Percentiles rank a stretch among this genome's conserved stretches.
phyloP scores from a whole-genome alignment of 257 asterid genomes.

The Solanum peruvianum region DNA sequence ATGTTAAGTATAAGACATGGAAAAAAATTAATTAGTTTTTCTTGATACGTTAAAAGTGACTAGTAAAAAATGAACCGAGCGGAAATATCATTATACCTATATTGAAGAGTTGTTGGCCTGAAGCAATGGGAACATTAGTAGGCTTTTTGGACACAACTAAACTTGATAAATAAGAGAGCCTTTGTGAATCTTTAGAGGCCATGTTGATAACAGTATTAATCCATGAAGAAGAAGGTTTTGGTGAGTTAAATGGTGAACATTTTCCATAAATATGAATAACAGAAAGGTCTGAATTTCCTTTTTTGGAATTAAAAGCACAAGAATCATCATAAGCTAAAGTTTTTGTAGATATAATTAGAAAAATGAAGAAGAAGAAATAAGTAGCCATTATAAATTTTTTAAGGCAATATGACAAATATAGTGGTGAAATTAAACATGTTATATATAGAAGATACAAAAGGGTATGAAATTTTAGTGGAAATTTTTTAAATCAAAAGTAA shows the following conservation, averaged over 20 bases:
- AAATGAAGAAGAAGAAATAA: constrained; percentile 7
- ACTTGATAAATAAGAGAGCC: constrained; percentile 37
- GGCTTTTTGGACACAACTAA: constrained; percentile 19
- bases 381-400: background rate
- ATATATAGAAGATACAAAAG: background rate
- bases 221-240: constrained; percentile 40
- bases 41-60: too few relatives aligned
- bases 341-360: constrained; percentile 13
- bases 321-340: constrained; percentile 36
- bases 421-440: background rate
- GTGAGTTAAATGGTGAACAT: constrained; percentile 61
- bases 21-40: too few relatives aligned
- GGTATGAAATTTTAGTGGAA: background rate
- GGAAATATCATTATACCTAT: background rate
- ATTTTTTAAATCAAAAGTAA: background rate
- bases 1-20: too few relatives aligned
- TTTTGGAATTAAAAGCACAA: constrained; percentile 24
- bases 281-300: constrained; percentile 45
- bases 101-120: constrained; percentile 45
- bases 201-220: constrained; percentile 30
- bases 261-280: constrained; percentile 57
- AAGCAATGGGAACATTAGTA: constrained; percentile 37
- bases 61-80: too few relatives aligned
- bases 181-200: constrained; percentile 39
- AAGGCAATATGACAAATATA: background rate